Evolutionary conservation across 192 early-diverging fungal genomes (phyloP), one percentile per base, ranked within the genome.

Genomic region (Dissophora globulifera): DNA sequence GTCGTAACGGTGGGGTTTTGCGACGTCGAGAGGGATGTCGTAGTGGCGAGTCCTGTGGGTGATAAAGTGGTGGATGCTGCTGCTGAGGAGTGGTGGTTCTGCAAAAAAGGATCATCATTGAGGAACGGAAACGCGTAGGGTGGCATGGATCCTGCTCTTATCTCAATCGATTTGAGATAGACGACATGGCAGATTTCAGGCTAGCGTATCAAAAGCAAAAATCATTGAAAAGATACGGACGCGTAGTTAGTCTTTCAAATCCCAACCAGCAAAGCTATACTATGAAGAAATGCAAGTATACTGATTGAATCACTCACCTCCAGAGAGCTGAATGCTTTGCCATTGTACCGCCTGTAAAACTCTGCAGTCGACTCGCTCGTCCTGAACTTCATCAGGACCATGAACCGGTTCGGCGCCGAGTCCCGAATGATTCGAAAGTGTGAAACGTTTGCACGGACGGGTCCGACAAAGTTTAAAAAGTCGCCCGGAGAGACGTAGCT

Each of bases 401-500:
- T 91, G 69, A 93, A 96, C 49, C 93, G 89, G 69, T 94, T 96
- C 16, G 94, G 93, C 1, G 89, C 82, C 51, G 83, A 67, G 80
- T 99, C 96, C 31, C 93, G 80, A 22, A 94, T 76, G 46, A 90
- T 86, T 13, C 95, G 89, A 42, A 94, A 85, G 41, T 96, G 92
- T 9, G 85, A 82, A 12, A 97, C 91, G 32, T 80, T 78, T n/a
- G 85, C 67, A 17, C 81, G 79, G 22, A 87, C 86, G 10, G 92
- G 79, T 5, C 91, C 93, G 7, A 95, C 83, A 78, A 96, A 96
- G 7, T 88, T 84, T 23, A 98, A 74, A 82, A 98, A 93, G 78
- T 98, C 97, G 6, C 92, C 88, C 7, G 95, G 85, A 20, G 93
- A 90, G 87, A 96, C 90, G 78, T 94, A 96, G 0, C 88, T 84